Base-by-base conservation (phyloP, 176 grass and related monocot genomes). In the Aegilops longissima region DNA sequence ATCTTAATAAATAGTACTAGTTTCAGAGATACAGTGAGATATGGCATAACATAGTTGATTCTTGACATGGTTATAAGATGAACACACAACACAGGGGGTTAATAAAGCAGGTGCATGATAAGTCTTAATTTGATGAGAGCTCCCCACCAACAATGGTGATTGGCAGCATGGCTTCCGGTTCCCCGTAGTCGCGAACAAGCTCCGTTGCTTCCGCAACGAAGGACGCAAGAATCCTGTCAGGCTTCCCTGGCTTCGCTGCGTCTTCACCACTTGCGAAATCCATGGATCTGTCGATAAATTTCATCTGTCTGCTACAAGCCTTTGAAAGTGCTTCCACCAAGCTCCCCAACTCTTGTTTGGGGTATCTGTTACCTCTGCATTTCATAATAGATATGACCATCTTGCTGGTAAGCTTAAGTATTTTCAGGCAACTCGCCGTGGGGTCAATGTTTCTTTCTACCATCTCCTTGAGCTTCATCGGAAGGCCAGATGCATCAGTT, bases 291-390 rank as follows among this genome's bases (percentile, higher is more conserved):
- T 79, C 77, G 0, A 79, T 0, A 4, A 39, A 1, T 3, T 3
- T 4, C 33, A 79, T 24, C 2, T 7, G 8, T 12, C 7, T 1
- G 2, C 11, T 5, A 0, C 20, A 61, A 62, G 56, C 34, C 0
- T 4, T 25, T 0, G 3, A 79, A 31, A 79, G 56, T 16, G 21
- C 6, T 14, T n/a, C 59, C 75, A 83, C 73, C 87, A 66, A 93
- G 45, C 21, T 63, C 11, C 10, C 5, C 6, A 40, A 20, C 1
- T 79, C 58, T 61, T 4, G 2, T 2, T 8, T 6, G 5, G 3
- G 3, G 31, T 78, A 24, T 18, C 33, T 7, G 5, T 33, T 7
- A 5, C 76, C 6, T 36, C 14, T 8, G 33, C 35, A 29, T 56
- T 14, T 23, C 54, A 14, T n/a, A 9, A 24, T 61, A 9, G 56